These are phyloP conservation scores for Cyberlindnera xishuangbannaensis DNA, from an alignment of 805 yeast species.

Conservation along the genomic window DNA sequence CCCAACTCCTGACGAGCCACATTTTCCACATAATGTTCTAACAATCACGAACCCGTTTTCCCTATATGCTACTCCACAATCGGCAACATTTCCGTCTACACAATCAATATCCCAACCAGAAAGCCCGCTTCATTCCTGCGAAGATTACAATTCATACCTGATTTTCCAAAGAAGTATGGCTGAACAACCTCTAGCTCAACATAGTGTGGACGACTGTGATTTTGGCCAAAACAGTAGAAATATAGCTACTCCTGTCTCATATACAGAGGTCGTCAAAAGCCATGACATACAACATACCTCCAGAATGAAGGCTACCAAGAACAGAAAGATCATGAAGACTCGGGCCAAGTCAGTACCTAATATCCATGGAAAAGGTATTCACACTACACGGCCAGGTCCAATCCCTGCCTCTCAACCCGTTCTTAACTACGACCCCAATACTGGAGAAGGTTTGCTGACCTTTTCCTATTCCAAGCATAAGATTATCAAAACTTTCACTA, in stretches of 20 bases:
- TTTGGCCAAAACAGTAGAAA: not conserved
- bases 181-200: not conserved
- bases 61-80: conserved; percentile 4
- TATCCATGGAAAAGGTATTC: conserved; percentile 5
- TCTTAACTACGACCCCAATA: conserved; percentile 17
- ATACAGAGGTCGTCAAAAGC: not conserved
- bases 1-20: conserved; percentile 14
- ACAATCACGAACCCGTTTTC: conserved; percentile 4
- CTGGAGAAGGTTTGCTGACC: conserved; percentile 27
- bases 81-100: not conserved
- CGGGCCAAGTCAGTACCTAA: conserved; percentile 15
- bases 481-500: conserved; percentile 22
- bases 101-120: conserved; percentile 4
- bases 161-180: not conserved
- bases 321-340: conserved; percentile 4
- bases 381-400: conserved; percentile 29
- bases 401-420: conserved; percentile 28
- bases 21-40: conserved; percentile 5
- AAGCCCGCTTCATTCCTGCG: conserved; percentile 4
- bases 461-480: conserved; percentile 29
- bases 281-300: not conserved
- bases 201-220: no score
- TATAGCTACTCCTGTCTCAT: not conserved
- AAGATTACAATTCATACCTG: not conserved
- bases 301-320: conserved; percentile 4